A percentile compares a stretch with the other conserved stretches of the same genome.
phyloP scores from a whole-genome alignment of 495 filamentous ascomycete genomes.

The Acidomyces sp. region DNA sequence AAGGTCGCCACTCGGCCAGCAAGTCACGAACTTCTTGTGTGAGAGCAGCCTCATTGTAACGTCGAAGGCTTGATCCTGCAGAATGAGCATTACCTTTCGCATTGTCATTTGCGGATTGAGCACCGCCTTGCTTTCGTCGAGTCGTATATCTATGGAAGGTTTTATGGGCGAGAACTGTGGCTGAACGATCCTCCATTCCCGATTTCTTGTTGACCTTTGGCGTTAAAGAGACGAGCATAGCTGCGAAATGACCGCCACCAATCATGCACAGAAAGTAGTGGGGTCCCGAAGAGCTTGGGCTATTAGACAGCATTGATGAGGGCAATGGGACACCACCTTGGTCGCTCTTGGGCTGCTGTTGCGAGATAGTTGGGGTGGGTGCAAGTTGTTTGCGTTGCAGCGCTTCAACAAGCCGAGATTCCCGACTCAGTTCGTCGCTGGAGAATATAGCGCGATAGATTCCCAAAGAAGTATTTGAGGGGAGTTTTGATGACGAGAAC shows the following conservation, averaged over 20 bases:
- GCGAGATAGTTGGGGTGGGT: conserved; percentile 32
- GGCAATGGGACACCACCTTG: conserved; percentile 38
- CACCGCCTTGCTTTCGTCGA: conserved; percentile 84
- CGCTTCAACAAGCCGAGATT: conserved; percentile 47
- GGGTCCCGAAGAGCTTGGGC: conserved; percentile 34
- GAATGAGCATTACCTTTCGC: conserved; percentile 88
- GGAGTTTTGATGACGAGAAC: conserved; percentile 64
- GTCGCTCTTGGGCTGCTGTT: conserved; percentile 19
- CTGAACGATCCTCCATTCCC: conserved; percentile 64
- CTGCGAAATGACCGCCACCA: conserved; percentile 92
- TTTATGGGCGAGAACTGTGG: conserved; percentile 82
- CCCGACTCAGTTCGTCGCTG: conserved; percentile 50
- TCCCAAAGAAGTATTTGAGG: conserved; percentile 66
- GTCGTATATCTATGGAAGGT: conserved; percentile 97
- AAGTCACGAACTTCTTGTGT: conserved; percentile 69
- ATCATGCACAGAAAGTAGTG: conserved; percentile 98
- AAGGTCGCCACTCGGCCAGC: conserved; percentile 63
- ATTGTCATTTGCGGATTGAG: conserved; percentile 83
- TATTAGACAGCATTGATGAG: conserved; percentile 32
- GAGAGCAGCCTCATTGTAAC: conserved; percentile 86
- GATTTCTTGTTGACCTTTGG: conserved; percentile 60
- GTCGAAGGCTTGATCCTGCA: conserved; percentile 73
- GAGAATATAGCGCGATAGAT: conserved; percentile 78
- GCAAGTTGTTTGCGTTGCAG: conserved; percentile 63
- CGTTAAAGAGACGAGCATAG: conserved; percentile 80